Conservation (phyloP, 305 asterid genomes). For the Solanum chacoense region DNA sequence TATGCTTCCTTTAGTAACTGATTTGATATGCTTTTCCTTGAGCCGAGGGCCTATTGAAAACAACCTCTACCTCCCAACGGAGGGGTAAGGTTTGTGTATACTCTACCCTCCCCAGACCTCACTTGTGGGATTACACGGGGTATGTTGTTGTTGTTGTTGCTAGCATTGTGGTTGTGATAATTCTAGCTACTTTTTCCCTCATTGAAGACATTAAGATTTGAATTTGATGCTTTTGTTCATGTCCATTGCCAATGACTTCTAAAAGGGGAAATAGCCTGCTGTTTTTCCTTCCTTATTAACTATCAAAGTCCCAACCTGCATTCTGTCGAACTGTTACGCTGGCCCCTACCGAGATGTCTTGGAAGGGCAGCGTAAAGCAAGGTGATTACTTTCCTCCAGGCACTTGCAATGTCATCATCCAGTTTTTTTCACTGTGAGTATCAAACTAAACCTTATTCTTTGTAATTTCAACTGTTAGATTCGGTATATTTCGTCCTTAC, state of each 20-base stretch:
- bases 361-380: background rate
- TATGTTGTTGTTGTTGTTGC: background rate
- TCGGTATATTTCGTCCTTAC: background rate
- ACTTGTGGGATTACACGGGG: background rate
- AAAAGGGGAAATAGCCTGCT: background rate
- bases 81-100: background rate
- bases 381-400: background rate
- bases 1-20: background rate
- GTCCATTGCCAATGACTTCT: background rate
- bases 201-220: conserved; percentile 14
- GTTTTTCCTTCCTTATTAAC: background rate
- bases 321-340: background rate
- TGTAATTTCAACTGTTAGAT: background rate
- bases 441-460: background rate
- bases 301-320: background rate
- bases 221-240: conserved; percentile 10
- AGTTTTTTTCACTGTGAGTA: background rate
- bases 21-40: background rate
- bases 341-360: background rate
- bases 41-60: background rate
- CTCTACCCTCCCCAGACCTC: background rate
- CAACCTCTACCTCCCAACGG: background rate
- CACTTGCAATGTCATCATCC: background rate
- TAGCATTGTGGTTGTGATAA: background rate
- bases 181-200: background rate